phyloP scores from a whole-genome alignment of 202 grass and related monocot genomes.

The Zoysia matrella region DNA sequence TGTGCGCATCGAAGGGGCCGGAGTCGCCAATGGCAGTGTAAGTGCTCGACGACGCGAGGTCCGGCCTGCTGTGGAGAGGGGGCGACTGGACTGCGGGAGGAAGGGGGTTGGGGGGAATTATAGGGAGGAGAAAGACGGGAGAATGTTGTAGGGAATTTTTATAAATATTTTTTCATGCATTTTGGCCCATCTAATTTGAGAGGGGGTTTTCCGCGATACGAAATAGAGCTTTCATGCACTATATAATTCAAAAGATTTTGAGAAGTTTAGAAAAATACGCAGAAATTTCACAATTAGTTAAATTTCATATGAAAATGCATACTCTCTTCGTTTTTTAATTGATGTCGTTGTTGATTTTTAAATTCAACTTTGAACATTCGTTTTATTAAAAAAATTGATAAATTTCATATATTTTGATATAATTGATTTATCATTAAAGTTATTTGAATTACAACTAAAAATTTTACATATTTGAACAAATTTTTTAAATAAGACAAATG shows the following conservation, averaged over 20 bases:
- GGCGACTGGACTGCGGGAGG: conserved; percentile 32
- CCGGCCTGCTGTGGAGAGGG: conserved; percentile 33
- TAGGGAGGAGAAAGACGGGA: not conserved
- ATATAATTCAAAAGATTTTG: not conserved
- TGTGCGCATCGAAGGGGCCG: conserved; percentile 46
- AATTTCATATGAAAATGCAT: too few species aligned
- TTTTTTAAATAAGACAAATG: too few species aligned
- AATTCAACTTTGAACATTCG: too few species aligned
- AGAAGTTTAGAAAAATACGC: not conserved
- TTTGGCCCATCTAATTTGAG: conserved; percentile 5
- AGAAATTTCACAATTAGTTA: too few species aligned
- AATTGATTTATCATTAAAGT: too few species aligned
- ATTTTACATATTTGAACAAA: too few species aligned
- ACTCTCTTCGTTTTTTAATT: too few species aligned
- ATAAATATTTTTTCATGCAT: not conserved
- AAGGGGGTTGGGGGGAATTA: not conserved
- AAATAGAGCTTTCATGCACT: not conserved
- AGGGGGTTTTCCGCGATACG: too few species aligned
- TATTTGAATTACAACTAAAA: too few species aligned
- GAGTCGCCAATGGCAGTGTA: conserved; percentile 65
- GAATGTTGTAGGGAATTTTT: not conserved
- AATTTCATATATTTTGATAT: too few species aligned
- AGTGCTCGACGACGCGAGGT: conserved; percentile 58
- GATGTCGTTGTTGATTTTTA: too few species aligned
- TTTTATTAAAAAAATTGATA: too few species aligned